These are phyloP conservation scores for Ophiocordyceps sinensis DNA, from an alignment of 2,329 filamentous ascomycete species.

Conservation along the genomic window DNA sequence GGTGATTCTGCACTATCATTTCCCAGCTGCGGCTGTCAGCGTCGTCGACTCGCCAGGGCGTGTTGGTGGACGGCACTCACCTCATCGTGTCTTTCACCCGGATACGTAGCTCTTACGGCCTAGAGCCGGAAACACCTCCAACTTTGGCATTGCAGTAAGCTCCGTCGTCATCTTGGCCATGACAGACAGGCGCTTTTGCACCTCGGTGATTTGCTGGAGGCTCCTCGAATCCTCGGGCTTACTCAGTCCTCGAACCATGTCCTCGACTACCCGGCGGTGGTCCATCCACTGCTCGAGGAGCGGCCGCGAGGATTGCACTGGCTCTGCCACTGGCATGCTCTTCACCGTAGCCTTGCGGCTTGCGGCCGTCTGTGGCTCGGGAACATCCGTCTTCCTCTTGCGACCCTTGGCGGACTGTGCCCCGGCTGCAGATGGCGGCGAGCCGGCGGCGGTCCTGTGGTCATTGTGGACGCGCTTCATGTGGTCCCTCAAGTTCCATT, in stretches of 20 bases:
- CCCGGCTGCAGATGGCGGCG: conserved; percentile 20
- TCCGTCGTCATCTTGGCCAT: conserved; percentile 35
- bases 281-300: conserved; percentile 43
- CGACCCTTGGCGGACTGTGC: conserved; percentile 31
- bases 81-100: conserved; percentile 5
- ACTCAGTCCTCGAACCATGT: conserved; percentile 35
- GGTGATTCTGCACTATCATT: not conserved
- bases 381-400: conserved; percentile 42
- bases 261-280: conserved; percentile 48
- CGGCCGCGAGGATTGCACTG: conserved; percentile 21
- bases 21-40: not conserved
- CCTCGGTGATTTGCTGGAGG: conserved; percentile 36
- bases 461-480: conserved; percentile 87
- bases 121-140: conserved; percentile 7
- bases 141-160: conserved; percentile 10
- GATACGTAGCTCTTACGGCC: conserved; percentile 10
- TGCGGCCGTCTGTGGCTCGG: conserved; percentile 21
- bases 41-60: not conserved
- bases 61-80: not conserved
- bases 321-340: conserved; percentile 18
- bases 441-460: conserved; percentile 27
- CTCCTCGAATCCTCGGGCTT: conserved; percentile 38
- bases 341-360: conserved; percentile 37
- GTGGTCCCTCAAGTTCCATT: conserved; percentile 94
- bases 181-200: conserved; percentile 33